phyloP scores from a whole-genome alignment of 768 basidiomycete genomes.

The Podaxis sp. region DNA sequence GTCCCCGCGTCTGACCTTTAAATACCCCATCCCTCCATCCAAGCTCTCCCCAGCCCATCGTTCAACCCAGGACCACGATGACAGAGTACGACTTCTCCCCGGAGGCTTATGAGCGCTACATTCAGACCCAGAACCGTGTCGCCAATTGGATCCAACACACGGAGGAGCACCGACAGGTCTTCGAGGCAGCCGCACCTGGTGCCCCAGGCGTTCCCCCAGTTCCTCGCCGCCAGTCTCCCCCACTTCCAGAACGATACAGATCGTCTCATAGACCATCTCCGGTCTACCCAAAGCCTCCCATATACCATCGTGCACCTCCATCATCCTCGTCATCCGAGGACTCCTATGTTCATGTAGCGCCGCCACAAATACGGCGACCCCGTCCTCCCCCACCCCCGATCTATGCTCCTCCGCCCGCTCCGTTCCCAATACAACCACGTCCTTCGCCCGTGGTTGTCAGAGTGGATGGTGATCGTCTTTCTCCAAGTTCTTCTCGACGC shows the following conservation, averaged over 20 bases:
- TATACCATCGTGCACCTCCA: constrained; percentile 10
- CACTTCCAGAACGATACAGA: constrained; percentile 18
- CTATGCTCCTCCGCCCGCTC: constrained; percentile 18
- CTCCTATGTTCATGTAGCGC: constrained; percentile 23
- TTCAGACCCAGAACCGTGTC: constrained; percentile 48
- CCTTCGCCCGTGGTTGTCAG: constrained; percentile 2
- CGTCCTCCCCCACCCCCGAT: constrained; percentile 21
- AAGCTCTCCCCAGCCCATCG: background rate
- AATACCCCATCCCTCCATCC: background rate
- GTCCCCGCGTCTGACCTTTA: constrained; percentile 1
- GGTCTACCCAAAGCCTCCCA: constrained; percentile 2
- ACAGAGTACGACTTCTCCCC: constrained; percentile 65
- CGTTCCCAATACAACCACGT: constrained; percentile 11
- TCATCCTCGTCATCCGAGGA: constrained; percentile 23
- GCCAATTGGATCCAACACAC: constrained; percentile 52
- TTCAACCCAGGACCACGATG: constrained; percentile 31
- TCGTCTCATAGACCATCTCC: constrained; percentile 7
- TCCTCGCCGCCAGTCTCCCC: constrained; percentile 14
- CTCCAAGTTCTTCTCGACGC: background rate
- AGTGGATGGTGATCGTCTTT: background rate
- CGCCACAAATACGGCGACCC: constrained; percentile 19
- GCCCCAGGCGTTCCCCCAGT: constrained; percentile 14
- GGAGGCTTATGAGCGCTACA: constrained; percentile 47
- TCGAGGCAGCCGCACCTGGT: constrained; percentile 25
- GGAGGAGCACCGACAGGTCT: constrained; percentile 34